Evolutionary conservation across 1,284 basidiomycete species (phyloP).

Genomic region (Rhodotorula glutinis): DNA sequence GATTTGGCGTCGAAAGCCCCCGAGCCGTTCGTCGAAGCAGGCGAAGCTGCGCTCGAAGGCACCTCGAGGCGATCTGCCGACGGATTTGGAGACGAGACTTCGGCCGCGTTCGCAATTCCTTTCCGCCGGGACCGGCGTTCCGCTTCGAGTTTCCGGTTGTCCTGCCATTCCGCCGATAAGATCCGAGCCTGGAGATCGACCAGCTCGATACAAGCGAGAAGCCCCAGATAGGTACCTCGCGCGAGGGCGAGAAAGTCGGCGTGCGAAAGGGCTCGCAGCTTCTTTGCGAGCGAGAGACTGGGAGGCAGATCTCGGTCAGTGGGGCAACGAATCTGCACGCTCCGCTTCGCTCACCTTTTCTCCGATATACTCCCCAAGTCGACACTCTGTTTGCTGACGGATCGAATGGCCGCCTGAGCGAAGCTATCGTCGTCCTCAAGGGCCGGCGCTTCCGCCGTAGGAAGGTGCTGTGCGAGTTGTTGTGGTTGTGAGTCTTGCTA

Average conservation of each 20-base stretch:
- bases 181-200: conserved; percentile 64
- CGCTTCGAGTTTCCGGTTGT: conserved; percentile 11
- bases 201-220: conserved; percentile 69
- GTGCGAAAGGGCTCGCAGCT: conserved; percentile 67
- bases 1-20: conserved; percentile 1
- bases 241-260: conserved; percentile 65
- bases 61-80: neutral
- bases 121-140: conserved; percentile 15
- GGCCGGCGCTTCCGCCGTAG: conserved; percentile 15
- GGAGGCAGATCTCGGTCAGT: neutral
- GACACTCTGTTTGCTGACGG: conserved; percentile 30
- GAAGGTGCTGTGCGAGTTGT: conserved; percentile 16
- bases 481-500: neutral
- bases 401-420: conserved; percentile 21
- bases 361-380: conserved; percentile 41
- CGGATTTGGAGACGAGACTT: neutral
- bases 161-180: conserved; percentile 61
- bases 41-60: neutral
- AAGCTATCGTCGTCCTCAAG: conserved; percentile 36
- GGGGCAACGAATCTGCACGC: conserved; percentile 6
- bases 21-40: too few species aligned
- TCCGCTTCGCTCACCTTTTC: conserved; percentile 47
- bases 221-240: conserved; percentile 61
- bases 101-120: too few species aligned
- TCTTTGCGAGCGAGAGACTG: conserved; percentile 56